These are phyloP conservation scores for Maudiozyma serrabonitensis DNA, from an alignment of 805 yeast species.

Conservation along the genomic window DNA sequence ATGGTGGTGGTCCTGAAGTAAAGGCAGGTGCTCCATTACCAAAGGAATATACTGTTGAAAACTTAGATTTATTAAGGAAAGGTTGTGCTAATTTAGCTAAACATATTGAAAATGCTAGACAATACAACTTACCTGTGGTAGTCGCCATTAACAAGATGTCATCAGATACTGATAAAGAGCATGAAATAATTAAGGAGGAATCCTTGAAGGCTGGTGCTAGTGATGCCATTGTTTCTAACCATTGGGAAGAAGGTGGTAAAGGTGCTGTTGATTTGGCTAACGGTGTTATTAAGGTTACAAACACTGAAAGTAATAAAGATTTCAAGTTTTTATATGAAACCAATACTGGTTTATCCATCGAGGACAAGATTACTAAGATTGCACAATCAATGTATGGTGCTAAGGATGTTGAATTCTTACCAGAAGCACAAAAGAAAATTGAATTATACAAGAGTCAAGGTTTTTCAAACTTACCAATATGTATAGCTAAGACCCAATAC, in stretches of 20 bases:
- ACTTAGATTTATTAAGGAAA: constrained; percentile 53
- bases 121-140: constrained; percentile 68
- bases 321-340: constrained; percentile 52
- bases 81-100: constrained; percentile 72
- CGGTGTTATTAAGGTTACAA: constrained; percentile 56
- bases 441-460: constrained; percentile 80
- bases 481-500: constrained; percentile 97
- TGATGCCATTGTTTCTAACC: constrained; percentile 73
- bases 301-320: constrained; percentile 33
- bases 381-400: constrained; percentile 93
- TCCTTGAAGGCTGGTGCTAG: constrained; percentile 69
- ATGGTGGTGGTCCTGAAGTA: constrained; percentile 85
- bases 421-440: constrained; percentile 72
- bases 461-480: constrained; percentile 81
- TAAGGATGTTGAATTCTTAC: constrained; percentile 66
- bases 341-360: constrained; percentile 48
- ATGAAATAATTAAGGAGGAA: constrained; percentile 55
- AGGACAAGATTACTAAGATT: constrained; percentile 67
- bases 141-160: constrained; percentile 77
- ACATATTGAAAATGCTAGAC: constrained; percentile 63
- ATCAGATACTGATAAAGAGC: constrained; percentile 60
- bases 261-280: constrained; percentile 71
- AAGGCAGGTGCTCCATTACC: constrained; percentile 79
- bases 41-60: constrained; percentile 60
- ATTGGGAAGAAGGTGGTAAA: constrained; percentile 79